phyloP scores from a whole-genome alignment of 306 rosid species.

The Geum urbanum region DNA sequence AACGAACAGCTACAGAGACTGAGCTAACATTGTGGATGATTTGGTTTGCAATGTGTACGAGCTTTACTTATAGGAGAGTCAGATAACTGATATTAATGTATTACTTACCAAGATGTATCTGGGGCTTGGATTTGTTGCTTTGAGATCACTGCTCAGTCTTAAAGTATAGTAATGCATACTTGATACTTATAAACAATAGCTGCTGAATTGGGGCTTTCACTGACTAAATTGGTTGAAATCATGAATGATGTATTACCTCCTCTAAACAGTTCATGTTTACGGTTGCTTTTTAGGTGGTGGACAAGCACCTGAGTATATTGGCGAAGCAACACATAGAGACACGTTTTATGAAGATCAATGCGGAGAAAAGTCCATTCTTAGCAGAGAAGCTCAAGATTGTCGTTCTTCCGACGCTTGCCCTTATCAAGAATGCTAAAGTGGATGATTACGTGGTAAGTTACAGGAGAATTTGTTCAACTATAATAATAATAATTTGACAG shows the following conservation, averaged over 20 bases:
- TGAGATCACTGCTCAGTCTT: not conserved
- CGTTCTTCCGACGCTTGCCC: conserved; percentile 93
- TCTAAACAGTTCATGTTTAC: conserved; percentile 17
- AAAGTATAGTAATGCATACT: too few species aligned
- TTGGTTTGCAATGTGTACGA: not conserved
- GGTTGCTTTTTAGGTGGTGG: conserved; percentile 66
- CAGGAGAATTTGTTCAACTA: not conserved
- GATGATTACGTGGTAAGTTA: conserved; percentile 90
- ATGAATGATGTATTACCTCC: not conserved
- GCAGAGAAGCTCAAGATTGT: conserved; percentile 84
- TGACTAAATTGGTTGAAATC: not conserved
- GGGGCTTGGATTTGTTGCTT: not conserved
- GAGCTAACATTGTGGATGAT: not conserved
- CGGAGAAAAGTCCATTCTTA: conserved; percentile 94
- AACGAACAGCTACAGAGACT: not conserved
- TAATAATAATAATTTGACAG: not conserved
- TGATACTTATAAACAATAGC: not conserved
- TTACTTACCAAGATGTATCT: not conserved
- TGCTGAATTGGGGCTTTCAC: not conserved
- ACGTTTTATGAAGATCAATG: conserved; percentile 72
- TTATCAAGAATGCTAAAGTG: conserved; percentile 88
- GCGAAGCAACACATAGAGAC: conserved; percentile 93
- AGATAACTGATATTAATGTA: not conserved
- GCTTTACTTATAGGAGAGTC: not conserved
- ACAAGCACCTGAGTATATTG: conserved; percentile 74